Percentiles rank a stretch among this genome's conserved stretches.
phyloP scores from a whole-genome alignment of 768 basidiomycete genomes.

The Russula abietina region DNA sequence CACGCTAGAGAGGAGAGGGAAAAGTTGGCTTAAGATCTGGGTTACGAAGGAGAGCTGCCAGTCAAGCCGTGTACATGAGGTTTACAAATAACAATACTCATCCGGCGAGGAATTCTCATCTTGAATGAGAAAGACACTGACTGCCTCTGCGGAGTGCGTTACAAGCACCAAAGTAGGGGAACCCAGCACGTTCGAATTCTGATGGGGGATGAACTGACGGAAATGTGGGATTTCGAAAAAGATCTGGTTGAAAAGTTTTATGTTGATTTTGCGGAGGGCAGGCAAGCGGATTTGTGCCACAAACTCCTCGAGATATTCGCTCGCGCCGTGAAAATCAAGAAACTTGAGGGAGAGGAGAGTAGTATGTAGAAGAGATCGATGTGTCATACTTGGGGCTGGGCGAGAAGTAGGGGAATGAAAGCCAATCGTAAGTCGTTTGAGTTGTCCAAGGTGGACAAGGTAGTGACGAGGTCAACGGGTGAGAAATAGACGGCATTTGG shows the following conservation, averaged over 20 bases:
- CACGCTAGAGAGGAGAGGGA: background rate
- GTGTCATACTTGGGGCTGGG: background rate
- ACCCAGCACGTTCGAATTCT: background rate
- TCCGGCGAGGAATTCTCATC: too few relatives aligned
- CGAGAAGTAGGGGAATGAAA: background rate
- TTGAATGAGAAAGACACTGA: background rate
- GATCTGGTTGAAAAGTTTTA: background rate
- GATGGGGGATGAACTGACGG: background rate
- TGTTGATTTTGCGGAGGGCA: background rate
- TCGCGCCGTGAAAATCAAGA: background rate
- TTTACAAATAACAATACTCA: background rate
- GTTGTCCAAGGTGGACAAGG: background rate
- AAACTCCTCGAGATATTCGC: slow-evolving; percentile 10
- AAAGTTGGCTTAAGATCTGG: slow-evolving; percentile 4
- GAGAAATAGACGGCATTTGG: background rate
- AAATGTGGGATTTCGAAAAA: background rate
- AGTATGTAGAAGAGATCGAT: too few relatives aligned
- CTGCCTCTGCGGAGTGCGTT: background rate
- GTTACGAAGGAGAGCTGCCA: slow-evolving; percentile 6
- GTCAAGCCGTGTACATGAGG: background rate
- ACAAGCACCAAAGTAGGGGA: background rate
- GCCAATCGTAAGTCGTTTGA: background rate
- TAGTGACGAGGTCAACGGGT: background rate
- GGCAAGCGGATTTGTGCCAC: background rate
- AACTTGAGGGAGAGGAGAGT: background rate